Evolutionary conservation across 768 basidiomycete species (phyloP), one percentile per base, ranked within the genome.

Genomic region (Xerocomellus dryophilus): DNA sequence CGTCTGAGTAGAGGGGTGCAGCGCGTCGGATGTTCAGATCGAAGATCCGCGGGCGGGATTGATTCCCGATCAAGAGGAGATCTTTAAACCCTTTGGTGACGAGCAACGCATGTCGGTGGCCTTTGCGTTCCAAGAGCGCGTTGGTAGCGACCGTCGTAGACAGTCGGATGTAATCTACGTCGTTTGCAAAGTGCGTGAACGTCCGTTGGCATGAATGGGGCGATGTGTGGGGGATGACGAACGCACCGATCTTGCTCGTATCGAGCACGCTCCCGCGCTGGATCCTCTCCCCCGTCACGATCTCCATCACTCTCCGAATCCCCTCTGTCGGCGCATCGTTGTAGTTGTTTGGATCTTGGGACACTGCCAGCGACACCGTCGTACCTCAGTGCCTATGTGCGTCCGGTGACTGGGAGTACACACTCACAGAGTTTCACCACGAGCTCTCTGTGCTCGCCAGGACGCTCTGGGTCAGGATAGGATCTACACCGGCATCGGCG

Each of bases 71-170:
- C 31, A 90, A 78, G 7, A 98, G 80, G 10, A 98, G 83, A 69
- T 97, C 95, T 66, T 84, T 84, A 78, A 95, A 96, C 0, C 93
- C 93, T 56, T 83, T 83, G 1, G 96, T 98, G 64, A 95, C 96
- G 14, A 97, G 74, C 34, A 98, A 76, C 0, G 93, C 95, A 55
- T 96, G 93, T 57, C 85, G 86, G 63, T 93, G 88, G 1, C 96
- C 96, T 70, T 96, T 95, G 43, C 96, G 85, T 64, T 98, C 96
- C 7, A 98, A 80, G 0, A 98, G 80, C 0, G 96, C 95, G 63
- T 98, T 98, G 17, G 96, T 98, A 0, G 94, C 95, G 4, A 98
- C 93, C 0, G 96, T 98, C 0, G 95, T 97, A 1, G 91, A 93
- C 8, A 96, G 75, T 17, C 93, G 83, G 58, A 96, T 92, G 66